phyloP scores from a whole-genome alignment of 2,329 filamentous ascomycete genomes.

The Paraconiothyrium brasiliense region DNA sequence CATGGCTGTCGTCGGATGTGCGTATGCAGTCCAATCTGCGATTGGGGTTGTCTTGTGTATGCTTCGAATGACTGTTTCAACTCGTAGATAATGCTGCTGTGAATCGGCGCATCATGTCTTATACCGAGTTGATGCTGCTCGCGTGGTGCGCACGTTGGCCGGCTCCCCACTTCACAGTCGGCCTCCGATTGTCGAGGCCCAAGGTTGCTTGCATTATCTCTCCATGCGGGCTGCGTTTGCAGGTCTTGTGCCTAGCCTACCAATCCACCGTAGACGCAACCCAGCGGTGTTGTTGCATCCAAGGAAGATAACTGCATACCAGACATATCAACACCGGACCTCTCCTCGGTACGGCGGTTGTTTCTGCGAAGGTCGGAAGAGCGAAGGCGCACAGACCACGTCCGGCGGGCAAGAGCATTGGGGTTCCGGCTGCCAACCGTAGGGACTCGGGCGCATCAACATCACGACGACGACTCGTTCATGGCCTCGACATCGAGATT shows the following conservation, averaged over 20 bases:
- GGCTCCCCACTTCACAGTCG: slow-evolving; percentile 44
- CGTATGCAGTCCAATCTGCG: neutral
- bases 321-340: neutral
- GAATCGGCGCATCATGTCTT: slow-evolving; percentile 8
- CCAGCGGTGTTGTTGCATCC: neutral
- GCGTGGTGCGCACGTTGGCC: slow-evolving; percentile 27
- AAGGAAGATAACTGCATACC: neutral
- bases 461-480: neutral
- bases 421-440: slow-evolving; percentile 10
- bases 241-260: neutral
- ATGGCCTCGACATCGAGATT: neutral
- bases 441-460: neutral
- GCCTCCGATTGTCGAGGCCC: slow-evolving; percentile 26
- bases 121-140: slow-evolving; percentile 33
- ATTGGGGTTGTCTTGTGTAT: neutral
- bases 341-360: neutral
- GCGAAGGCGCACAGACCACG: neutral
- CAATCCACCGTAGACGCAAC: neutral
- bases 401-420: slow-evolving; percentile 9
- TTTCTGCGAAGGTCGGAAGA: slow-evolving; percentile 1
- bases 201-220: slow-evolving; percentile 2
- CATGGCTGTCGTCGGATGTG: slow-evolving; percentile 32
- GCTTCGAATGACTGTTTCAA: neutral
- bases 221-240: neutral
- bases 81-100: slow-evolving; percentile 11